Evolutionary conservation across 345 rosid genomes (phyloP).

Genomic region (Bretschneidera sinensis): DNA sequence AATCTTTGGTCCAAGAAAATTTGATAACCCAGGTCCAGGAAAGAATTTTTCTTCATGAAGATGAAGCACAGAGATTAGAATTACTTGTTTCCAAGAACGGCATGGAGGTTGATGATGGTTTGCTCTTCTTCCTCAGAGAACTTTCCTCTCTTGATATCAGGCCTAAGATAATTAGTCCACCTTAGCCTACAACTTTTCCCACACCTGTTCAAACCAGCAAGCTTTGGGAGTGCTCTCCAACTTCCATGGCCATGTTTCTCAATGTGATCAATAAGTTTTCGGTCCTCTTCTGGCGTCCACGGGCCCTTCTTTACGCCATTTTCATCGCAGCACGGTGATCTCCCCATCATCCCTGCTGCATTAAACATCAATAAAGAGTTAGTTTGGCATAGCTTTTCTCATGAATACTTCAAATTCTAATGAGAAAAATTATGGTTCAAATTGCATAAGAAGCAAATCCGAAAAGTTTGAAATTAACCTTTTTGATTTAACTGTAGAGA

Average conservation of each 20-base stretch:
- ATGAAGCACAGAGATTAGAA: not conserved
- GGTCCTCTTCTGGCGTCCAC: conserved; percentile 74
- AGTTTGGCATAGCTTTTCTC: not conserved
- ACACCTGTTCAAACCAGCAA: conserved; percentile 69
- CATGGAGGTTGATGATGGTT: conserved; percentile 60
- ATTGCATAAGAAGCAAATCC: no score
- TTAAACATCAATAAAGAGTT: not conserved
- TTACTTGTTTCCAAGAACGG: conserved; percentile 76
- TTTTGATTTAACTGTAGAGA: conserved; percentile 3
- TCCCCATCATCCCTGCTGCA: conserved; percentile 34
- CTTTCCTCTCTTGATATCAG: conserved; percentile 73
- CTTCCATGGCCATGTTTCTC: conserved; percentile 64
- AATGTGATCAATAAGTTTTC: conserved; percentile 46
- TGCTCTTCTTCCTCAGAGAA: conserved; percentile 73
- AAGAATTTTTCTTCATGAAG: not conserved
- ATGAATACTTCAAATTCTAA: not conserved
- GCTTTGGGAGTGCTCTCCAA: conserved; percentile 73
- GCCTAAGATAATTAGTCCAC: conserved; percentile 80
- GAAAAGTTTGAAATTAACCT: conserved; percentile 12
- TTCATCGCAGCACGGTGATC: conserved; percentile 41
- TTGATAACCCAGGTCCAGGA: no score
- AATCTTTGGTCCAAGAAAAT: no score
- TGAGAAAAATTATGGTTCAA: no score
- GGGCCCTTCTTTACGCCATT: conserved; percentile 66
- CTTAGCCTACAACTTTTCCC: conserved; percentile 81